Percentiles rank a stretch among this genome's conserved stretches.
Evolutionary conservation across 345 rosid genomes (phyloP).

Genomic region (Leavenworthia alabamica): DNA sequence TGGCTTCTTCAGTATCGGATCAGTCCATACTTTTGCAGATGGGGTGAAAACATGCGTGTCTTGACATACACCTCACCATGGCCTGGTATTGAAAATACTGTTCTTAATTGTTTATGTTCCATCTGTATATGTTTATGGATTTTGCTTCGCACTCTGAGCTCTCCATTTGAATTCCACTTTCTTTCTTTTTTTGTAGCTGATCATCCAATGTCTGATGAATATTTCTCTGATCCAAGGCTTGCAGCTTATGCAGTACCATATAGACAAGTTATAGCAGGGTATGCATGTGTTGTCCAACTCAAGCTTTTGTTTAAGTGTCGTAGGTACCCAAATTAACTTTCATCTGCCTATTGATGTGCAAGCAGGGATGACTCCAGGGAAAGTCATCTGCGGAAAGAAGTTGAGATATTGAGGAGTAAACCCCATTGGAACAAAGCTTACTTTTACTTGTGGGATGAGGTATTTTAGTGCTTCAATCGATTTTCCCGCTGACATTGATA

Average conservation of each 20-base stretch:
- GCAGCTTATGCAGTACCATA: conserved; percentile 95
- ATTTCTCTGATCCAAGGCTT: conserved; percentile 73
- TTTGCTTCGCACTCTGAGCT: conserved; percentile 10
- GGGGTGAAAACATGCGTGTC: conserved; percentile 96
- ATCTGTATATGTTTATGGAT: background rate
- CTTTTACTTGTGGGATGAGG: conserved; percentile 98
- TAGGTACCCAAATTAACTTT: conserved; percentile 31
- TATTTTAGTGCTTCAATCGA: conserved; percentile 9
- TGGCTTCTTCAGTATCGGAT: conserved; percentile 94
- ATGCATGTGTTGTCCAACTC: conserved; percentile 28
- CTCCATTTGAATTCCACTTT: conserved; percentile 1
- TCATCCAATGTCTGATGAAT: conserved; percentile 89
- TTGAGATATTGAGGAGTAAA: conserved; percentile 80
- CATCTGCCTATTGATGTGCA: conserved; percentile 31
- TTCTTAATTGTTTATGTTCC: background rate
- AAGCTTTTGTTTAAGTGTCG: conserved; percentile 33
- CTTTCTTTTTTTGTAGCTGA: conserved; percentile 53
- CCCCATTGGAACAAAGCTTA: conserved; percentile 95
- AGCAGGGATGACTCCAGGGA: conserved; percentile 57
- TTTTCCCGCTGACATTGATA: background rate
- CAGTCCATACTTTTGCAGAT: conserved; percentile 90
- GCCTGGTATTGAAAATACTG: conserved; percentile 56
- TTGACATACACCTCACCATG: conserved; percentile 93
- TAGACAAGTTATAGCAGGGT: conserved; percentile 58
- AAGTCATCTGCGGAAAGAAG: conserved; percentile 77